Percentiles rank a stretch among this genome's conserved stretches.
Evolutionary conservation across 2,329 filamentous ascomycete genomes (phyloP).

Genomic region (Penicillium sp.): DNA sequence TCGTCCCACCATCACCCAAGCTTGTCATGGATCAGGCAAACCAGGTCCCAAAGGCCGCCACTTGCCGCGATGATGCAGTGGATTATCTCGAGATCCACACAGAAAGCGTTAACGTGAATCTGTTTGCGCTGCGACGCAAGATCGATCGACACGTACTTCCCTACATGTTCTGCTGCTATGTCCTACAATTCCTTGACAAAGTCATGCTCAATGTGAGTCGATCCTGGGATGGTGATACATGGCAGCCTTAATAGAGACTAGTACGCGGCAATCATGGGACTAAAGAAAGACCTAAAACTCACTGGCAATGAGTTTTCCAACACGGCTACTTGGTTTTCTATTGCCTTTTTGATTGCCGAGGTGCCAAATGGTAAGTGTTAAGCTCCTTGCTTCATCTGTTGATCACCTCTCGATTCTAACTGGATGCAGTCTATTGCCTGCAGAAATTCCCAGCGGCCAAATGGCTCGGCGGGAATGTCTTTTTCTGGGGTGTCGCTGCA

Average conservation of each 20-base stretch:
- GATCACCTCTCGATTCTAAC: background rate
- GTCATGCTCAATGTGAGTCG: conserved; percentile 30
- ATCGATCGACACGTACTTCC: conserved; percentile 35
- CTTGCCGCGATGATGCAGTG: conserved; percentile 21
- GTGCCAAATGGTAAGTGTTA: conserved; percentile 53
- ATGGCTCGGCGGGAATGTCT: conserved; percentile 60
- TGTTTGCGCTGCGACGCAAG: conserved; percentile 27
- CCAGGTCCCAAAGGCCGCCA: background rate
- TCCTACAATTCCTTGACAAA: conserved; percentile 37
- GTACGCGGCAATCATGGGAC: conserved; percentile 64
- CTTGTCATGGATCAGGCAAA: conserved; percentile 12
- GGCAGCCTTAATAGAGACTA: background rate
- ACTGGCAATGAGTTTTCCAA: conserved; percentile 61
- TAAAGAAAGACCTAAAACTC: conserved; percentile 55
- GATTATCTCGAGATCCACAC: conserved; percentile 22
- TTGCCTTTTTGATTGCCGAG: conserved; percentile 58
- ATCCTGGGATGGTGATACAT: background rate
- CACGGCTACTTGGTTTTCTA: conserved; percentile 60
- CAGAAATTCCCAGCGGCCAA: conserved; percentile 27
- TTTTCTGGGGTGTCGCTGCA: conserved; percentile 49
- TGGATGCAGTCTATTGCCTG: conserved; percentile 20
- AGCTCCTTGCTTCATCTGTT: background rate
- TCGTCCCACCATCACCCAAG: background rate
- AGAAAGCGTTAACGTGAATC: conserved; percentile 12
- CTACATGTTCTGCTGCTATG: conserved; percentile 34